Base-by-base conservation (phyloP, 2,329 filamentous ascomycete genomes). In the Sclerotinia borealis region DNA sequence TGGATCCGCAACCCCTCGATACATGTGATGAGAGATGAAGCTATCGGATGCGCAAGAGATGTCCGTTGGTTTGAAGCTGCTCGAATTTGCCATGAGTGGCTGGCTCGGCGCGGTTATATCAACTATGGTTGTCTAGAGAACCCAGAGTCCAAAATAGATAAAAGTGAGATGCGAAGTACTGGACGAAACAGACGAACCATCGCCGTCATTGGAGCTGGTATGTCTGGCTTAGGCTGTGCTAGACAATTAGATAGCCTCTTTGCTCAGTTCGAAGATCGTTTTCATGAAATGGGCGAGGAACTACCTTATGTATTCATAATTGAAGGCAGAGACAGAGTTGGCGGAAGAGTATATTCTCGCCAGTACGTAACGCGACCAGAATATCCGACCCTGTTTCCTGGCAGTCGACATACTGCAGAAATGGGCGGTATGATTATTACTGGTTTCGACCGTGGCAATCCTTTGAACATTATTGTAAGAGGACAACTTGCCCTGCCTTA, bases 381-480 rank as follows among this genome's bases (percentile, higher is more conserved):
- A 83, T 75, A 76, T 79, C 73, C 77, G 80, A 73, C 71, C 80
- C 76, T 75, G 11, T 65, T 84, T 82, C 75, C 83, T 77, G 82
- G 80, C 10, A 83, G 81, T 66, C 80, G 85, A 58, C 89, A 89
- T 72, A 98, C 93, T 25, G 95, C 92, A 37, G 95, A 99, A 75
- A 96, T 97, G 87, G 95, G 95, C 34, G 95, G 93, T 62, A 96
- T 99, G 82, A 98, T 99, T 65, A 92, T 99, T 66, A 97, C 96
- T 39, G 95, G 95, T 0, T 99, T 98, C 74, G 92, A 98, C 69
- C 86, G 91, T 68, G 96, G 96, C 22, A 99, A 99, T 71, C 95
- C 95, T 6, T 79, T 99, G 70, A 96, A 97, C 74, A 85, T 93
- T 55, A 86, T 99, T 65, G 87, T 99, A 63, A 88, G 95, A 68